These are phyloP conservation scores for Verruconis gallopava DNA, from an alignment of 2,329 filamentous ascomycete genomes.

Conservation along the genomic window DNA sequence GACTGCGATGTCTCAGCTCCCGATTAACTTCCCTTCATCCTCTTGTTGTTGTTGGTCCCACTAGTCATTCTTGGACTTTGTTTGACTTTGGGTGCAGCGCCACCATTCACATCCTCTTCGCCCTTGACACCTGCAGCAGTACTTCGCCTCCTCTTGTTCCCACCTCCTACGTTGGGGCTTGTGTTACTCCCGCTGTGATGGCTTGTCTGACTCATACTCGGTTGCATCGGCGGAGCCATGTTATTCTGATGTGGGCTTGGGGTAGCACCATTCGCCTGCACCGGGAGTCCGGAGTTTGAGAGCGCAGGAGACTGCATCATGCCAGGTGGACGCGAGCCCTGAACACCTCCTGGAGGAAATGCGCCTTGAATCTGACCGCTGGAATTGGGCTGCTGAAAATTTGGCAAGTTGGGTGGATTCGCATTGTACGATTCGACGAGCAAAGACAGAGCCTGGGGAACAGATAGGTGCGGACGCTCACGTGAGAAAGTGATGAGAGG, in stretches of 20 bases:
- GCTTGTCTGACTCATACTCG: constrained; percentile 43
- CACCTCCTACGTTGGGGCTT: constrained; percentile 43
- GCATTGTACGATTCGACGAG: constrained; percentile 29
- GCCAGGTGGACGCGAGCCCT: not conserved
- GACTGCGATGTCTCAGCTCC: too few species aligned
- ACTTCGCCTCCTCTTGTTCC: constrained; percentile 45
- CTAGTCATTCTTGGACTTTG: constrained; percentile 33
- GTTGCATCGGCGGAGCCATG: constrained; percentile 39
- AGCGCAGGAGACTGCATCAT: constrained; percentile 45
- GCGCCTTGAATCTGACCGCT: constrained; percentile 7
- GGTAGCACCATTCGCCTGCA: constrained; percentile 34
- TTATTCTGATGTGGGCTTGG: constrained; percentile 33
- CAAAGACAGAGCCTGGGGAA: constrained; percentile 41
- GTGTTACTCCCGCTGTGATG: constrained; percentile 39
- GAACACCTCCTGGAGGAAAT: constrained; percentile 4
- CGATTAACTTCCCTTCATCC: constrained; percentile 12
- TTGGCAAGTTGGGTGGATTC: constrained; percentile 15
- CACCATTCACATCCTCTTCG: constrained; percentile 34
- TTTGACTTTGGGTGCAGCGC: constrained; percentile 34
- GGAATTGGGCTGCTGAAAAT: constrained; percentile 15
- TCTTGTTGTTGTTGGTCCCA: constrained; percentile 27
- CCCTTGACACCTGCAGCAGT: constrained; percentile 21
- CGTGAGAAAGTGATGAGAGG: constrained; percentile 45
- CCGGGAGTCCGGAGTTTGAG: constrained; percentile 39
- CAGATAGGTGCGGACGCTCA: constrained; percentile 37